Evolutionary conservation across 1,139 yeast genomes (phyloP).

Genomic region (Yamadazyma blattariae): DNA sequence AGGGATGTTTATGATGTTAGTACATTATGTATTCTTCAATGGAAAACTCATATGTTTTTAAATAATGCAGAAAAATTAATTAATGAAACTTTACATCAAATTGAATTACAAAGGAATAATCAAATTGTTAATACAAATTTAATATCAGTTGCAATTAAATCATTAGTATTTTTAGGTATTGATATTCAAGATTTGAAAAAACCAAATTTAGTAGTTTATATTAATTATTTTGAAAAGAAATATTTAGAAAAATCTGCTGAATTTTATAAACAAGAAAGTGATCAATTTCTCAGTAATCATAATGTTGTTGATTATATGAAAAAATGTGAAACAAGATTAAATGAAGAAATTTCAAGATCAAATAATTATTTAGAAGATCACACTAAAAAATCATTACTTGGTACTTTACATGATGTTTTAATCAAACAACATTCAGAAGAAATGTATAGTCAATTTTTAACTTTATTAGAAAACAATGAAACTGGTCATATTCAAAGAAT

Average conservation of each 20-base stretch:
- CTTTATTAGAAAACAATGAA: constrained; percentile 73
- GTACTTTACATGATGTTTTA: constrained; percentile 70
- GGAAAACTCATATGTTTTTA: constrained; percentile 83
- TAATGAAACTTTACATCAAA: constrained; percentile 69
- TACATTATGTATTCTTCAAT: constrained; percentile 79
- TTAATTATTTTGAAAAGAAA: constrained; percentile 71
- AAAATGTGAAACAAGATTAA: constrained; percentile 77
- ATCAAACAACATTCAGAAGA: constrained; percentile 76
- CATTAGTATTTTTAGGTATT: constrained; percentile 75
- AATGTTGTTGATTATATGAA: constrained; percentile 90
- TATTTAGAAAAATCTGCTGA: constrained; percentile 72
- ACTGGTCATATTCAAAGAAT: constrained; percentile 75
- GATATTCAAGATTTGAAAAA: constrained; percentile 82
- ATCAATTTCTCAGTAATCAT: constrained; percentile 61
- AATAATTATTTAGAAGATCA: constrained; percentile 83
- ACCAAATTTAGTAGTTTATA: constrained; percentile 78
- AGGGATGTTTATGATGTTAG: constrained; percentile 88
- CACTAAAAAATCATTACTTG: constrained; percentile 74
- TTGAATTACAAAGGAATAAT: constrained; percentile 77
- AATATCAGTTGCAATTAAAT: constrained; percentile 74
- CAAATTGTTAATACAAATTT: constrained; percentile 67
- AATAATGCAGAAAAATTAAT: constrained; percentile 60
- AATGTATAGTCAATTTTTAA: constrained; percentile 74
- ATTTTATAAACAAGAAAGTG: constrained; percentile 72
- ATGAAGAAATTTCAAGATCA: constrained; percentile 78